phyloP scores from a whole-genome alignment of 2,329 filamentous ascomycete species.

The Venturia effusa region DNA sequence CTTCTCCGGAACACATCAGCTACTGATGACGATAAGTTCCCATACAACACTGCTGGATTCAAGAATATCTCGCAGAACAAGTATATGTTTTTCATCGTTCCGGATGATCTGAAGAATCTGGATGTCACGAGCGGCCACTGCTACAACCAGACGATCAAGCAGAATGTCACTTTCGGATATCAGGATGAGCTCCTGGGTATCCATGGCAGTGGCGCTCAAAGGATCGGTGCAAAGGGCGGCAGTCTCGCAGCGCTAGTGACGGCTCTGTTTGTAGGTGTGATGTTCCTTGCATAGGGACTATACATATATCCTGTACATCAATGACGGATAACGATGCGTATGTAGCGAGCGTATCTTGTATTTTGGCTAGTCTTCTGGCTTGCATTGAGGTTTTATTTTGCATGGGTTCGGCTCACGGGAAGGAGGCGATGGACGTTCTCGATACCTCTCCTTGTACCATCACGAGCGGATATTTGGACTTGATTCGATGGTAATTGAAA shows the following conservation, averaged over 20 bases:
- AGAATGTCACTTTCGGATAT: conserved; percentile 58
- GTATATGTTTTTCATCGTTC: conserved; percentile 72
- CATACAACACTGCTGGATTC: conserved; percentile 66
- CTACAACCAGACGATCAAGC: conserved; percentile 50
- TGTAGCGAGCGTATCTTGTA: background rate
- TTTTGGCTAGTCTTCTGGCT: background rate
- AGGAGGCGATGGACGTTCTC: background rate
- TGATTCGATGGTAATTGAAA: background rate
- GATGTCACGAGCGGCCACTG: conserved; percentile 61
- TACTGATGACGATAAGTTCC: conserved; percentile 61
- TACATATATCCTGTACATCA: background rate
- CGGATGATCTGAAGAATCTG: conserved; percentile 55
- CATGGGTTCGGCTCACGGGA: background rate
- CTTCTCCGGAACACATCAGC: conserved; percentile 63
- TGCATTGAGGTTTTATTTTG: background rate
- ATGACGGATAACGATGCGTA: background rate
- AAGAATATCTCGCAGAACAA: conserved; percentile 51
- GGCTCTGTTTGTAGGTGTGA: background rate
- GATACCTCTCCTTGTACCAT: background rate
- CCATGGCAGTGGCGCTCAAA: conserved; percentile 9
- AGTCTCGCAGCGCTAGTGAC: conserved; percentile 4
- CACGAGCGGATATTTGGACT: background rate
- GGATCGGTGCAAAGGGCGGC: background rate
- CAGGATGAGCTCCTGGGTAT: conserved; percentile 18
- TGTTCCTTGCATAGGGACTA: conserved; percentile 2